A percentile compares a stretch with the other conserved stretches of the same genome.
phyloP scores from a whole-genome alignment of 305 asterid genomes.

The Salvia sclarea region DNA sequence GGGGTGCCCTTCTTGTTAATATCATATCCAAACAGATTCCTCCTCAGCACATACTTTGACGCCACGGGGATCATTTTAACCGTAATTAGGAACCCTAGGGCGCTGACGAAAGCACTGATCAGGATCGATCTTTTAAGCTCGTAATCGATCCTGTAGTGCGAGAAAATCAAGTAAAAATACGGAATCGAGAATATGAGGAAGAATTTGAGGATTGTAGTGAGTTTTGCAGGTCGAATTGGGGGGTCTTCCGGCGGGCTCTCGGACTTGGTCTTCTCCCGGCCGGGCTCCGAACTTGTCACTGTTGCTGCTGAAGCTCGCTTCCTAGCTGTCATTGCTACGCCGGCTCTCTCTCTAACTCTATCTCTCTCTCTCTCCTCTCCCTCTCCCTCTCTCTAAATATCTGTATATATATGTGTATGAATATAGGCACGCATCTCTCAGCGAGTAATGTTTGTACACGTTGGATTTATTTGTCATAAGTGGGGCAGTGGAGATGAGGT shows the following conservation, averaged over 20 bases:
- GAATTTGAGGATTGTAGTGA: slow-evolving; percentile 46
- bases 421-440: neutral
- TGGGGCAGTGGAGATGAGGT: slow-evolving; percentile 26
- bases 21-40: slow-evolving; percentile 79
- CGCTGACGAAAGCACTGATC: slow-evolving; percentile 58
- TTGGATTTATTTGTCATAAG: slow-evolving; percentile 30
- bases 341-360: slow-evolving; percentile 14
- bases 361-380: slow-evolving; percentile 8
- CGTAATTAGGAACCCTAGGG: slow-evolving; percentile 56
- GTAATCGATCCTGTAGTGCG: slow-evolving; percentile 50
- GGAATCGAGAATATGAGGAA: slow-evolving; percentile 54
- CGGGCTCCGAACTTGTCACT: slow-evolving; percentile 30
- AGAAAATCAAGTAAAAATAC: slow-evolving; percentile 57
- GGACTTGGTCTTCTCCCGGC: slow-evolving; percentile 36
- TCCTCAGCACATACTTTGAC: slow-evolving; percentile 59
- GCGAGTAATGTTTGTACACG: slow-evolving; percentile 28
- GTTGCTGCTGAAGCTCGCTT: slow-evolving; percentile 46
- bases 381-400: neutral
- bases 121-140: slow-evolving; percentile 57
- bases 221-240: slow-evolving; percentile 62
- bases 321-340: slow-evolving; percentile 56
- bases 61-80: slow-evolving; percentile 74
- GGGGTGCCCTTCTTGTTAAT: slow-evolving; percentile 86
- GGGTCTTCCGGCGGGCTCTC: slow-evolving; percentile 43
- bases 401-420: neutral